These are phyloP conservation scores for Paralagenidium karlingii DNA, from an alignment of 352 stramenopile genomes.

Conservation along the genomic window DNA sequence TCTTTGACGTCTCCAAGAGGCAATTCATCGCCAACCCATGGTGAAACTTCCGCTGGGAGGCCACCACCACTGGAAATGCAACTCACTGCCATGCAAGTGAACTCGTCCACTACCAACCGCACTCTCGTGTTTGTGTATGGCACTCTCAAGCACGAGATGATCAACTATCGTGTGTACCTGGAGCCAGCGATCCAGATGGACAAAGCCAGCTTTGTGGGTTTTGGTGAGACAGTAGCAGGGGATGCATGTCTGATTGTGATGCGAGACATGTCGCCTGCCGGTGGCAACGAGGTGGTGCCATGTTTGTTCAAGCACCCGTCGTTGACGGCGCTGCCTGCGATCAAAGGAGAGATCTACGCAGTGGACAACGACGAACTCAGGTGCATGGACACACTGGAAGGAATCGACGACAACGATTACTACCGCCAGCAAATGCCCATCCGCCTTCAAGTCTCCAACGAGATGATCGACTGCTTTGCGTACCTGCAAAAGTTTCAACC, in stretches of 20 bases:
- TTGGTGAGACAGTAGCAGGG: conserved; percentile 19
- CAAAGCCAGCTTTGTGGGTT: conserved; percentile 36
- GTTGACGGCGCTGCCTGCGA: too few relatives aligned
- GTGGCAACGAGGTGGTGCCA: too few relatives aligned
- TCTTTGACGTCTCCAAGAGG: too few relatives aligned
- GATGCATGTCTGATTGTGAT: too few relatives aligned
- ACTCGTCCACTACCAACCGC: too few relatives aligned
- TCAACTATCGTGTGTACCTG: conserved; percentile 62
- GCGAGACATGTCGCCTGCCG: too few relatives aligned
- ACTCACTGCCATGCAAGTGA: too few relatives aligned
- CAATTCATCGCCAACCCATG: too few relatives aligned
- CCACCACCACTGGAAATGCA: too few relatives aligned
- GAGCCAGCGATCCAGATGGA: conserved; percentile 21
- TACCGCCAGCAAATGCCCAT: conserved; percentile 46
- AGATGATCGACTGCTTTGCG: conserved; percentile 24
- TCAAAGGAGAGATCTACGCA: conserved; percentile 54
- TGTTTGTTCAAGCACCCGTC: too few relatives aligned
- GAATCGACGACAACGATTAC: conserved; percentile 55
- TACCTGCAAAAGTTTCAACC: too few relatives aligned
- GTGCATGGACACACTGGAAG: conserved; percentile 65
- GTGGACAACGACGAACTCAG: conserved; percentile 38
- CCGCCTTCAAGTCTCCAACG: conserved; percentile 18
- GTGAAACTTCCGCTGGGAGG: too few relatives aligned
- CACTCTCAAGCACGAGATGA: conserved; percentile 60
- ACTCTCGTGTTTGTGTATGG: conserved; percentile 69